A percentile compares a stretch with the other conserved stretches of the same genome.
Conservation (phyloP, 2,329 filamentous ascomycete genomes). For the Alternaria gansuensis region DNA sequence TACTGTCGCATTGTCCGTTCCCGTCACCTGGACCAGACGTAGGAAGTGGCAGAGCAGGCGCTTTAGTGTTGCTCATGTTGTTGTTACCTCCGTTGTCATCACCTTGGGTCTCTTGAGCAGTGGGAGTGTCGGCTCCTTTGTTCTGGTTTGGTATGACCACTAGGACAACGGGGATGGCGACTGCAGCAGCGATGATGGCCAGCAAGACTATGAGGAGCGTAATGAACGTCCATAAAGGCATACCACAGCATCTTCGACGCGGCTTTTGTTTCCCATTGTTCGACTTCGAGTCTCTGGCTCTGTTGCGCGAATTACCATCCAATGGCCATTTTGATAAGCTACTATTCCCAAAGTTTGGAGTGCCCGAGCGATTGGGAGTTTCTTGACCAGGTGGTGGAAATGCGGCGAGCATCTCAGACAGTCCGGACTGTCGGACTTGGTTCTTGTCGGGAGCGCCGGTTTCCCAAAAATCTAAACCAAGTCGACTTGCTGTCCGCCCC, state of each 20-base stretch:
- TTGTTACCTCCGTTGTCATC: conserved; percentile 29
- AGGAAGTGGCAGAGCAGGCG: conserved; percentile 29
- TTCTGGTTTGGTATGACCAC: conserved; percentile 65
- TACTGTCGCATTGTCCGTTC: conserved; percentile 63
- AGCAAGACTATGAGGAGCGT: conserved; percentile 71
- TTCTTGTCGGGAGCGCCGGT: conserved; percentile 47
- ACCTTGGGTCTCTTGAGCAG: conserved; percentile 32
- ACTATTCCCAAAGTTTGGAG: conserved; percentile 47
- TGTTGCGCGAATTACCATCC: conserved; percentile 19
- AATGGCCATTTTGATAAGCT: conserved; percentile 45
- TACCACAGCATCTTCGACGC: conserved; percentile 78
- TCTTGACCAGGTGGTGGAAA: conserved; percentile 68
- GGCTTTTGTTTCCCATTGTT: conserved; percentile 47
- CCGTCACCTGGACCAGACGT: conserved; percentile 29
- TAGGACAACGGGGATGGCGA: conserved; percentile 79
- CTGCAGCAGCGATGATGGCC: conserved; percentile 77
- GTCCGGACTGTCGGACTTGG: conserved; percentile 57
- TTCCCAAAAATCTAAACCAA: conserved; percentile 62
- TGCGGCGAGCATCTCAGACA: conserved; percentile 71
- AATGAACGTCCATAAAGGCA: conserved; percentile 81
- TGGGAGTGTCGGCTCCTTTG: conserved; percentile 29
- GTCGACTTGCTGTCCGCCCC: conserved; percentile 71
- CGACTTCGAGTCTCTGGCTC: conserved; percentile 30
- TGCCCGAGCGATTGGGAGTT: conserved; percentile 46
- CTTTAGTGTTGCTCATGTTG: conserved; percentile 34